A percentile compares a stretch with the other conserved stretches of the same genome.
Conservation (phyloP, 192 early-diverging fungal species). For the Funneliformis mosseae region DNA sequence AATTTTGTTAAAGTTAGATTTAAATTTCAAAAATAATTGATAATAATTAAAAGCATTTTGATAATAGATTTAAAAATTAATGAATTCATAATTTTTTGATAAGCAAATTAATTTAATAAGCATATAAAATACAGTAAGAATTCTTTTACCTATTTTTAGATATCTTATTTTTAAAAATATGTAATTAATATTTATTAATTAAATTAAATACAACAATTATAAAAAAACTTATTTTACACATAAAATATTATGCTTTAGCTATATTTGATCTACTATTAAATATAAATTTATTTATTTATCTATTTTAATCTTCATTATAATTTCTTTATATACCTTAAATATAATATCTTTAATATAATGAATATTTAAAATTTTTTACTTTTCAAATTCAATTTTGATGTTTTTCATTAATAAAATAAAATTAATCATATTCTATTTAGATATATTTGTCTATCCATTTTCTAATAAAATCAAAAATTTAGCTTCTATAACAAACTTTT, state of each 20-base stretch:
- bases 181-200: too few species aligned
- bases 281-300: not conserved
- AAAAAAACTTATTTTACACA: not conserved
- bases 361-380: not conserved
- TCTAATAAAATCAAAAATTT: not conserved
- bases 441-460: too few species aligned
- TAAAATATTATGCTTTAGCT: too few species aligned
- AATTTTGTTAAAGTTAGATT: too few species aligned
- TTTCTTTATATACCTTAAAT: not conserved
- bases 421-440: too few species aligned
- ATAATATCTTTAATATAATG: not conserved
- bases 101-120: not conserved
- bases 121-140: not conserved
- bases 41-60: not conserved
- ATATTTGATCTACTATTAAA: too few species aligned
- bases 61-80: not conserved
- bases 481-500: too few species aligned
- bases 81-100: not conserved
- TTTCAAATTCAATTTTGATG: too few species aligned
- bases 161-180: not conserved
- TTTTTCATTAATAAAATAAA: too few species aligned
- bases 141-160: too few species aligned
- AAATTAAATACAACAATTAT: not conserved
- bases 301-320: too few species aligned
- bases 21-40: too few species aligned